Evolutionary conservation across 2,329 filamentous ascomycete species (phyloP).

Genomic region (Alternaria brassicae): DNA sequence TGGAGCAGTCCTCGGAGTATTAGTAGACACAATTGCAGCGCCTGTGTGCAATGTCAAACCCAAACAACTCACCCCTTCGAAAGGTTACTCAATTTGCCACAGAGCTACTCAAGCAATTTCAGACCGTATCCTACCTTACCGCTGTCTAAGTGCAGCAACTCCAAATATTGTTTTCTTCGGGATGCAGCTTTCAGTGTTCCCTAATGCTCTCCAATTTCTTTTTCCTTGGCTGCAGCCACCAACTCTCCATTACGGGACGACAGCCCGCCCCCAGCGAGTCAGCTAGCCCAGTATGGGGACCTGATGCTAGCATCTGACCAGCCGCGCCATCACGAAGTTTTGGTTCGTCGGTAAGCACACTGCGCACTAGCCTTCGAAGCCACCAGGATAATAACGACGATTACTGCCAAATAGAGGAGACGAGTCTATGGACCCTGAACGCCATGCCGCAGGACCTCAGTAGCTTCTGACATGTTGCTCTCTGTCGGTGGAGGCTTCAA

Average conservation of each 20-base stretch:
- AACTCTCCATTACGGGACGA: not conserved
- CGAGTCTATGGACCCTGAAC: slow-evolving; percentile 1
- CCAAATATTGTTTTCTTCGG: not conserved
- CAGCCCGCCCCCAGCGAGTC: slow-evolving; percentile 3
- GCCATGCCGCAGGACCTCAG: slow-evolving; percentile 5
- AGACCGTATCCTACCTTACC: not conserved
- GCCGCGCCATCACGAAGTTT: slow-evolving; percentile 7
- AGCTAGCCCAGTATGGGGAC: slow-evolving; percentile 1
- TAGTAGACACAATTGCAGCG: not conserved
- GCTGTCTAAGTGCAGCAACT: not conserved
- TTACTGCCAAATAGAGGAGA: slow-evolving; percentile 1
- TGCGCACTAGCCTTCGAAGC: slow-evolving; percentile 6
- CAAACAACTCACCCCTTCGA: not conserved
- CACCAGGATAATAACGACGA: slow-evolving; percentile 5
- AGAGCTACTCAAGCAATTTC: not conserved
- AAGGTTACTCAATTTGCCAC: not conserved
- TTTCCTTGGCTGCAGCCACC: not conserved
- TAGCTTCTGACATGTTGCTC: slow-evolving; percentile 3
- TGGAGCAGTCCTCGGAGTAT: slow-evolving; percentile 2
- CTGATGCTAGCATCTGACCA: slow-evolving; percentile 1
- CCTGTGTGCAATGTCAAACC: not conserved
- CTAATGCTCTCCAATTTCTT: slow-evolving; percentile 1
- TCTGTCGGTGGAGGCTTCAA: slow-evolving; percentile 5
- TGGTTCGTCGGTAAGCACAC: slow-evolving; percentile 8
- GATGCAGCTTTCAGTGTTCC: not conserved